phyloP scores from a whole-genome alignment of 176 grass and related monocot species.

The Leersia perrieri region DNA sequence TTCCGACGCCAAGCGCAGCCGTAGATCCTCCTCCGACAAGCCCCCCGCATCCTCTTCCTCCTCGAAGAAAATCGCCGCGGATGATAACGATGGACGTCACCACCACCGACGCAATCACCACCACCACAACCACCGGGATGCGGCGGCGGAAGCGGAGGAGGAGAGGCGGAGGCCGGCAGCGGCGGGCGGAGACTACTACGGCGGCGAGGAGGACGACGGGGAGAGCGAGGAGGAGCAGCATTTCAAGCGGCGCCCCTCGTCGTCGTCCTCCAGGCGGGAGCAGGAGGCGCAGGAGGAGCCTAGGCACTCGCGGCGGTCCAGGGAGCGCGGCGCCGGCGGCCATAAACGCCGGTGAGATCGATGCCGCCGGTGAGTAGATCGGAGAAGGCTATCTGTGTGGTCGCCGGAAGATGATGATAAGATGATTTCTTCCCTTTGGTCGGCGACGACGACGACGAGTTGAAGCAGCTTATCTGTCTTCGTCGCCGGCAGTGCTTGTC shows the following conservation, averaged over 20 bases:
- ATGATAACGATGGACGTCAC: constrained; percentile 18
- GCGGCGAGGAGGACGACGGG: constrained; percentile 40
- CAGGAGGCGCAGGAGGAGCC: constrained; percentile 28
- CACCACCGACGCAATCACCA: constrained; percentile 1
- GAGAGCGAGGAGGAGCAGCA: constrained; percentile 78
- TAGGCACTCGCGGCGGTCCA: constrained; percentile 35
- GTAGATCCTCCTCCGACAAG: constrained; percentile 47
- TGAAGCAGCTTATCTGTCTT: background rate
- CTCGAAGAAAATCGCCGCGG: constrained; percentile 31
- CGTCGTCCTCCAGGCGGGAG: constrained; percentile 54
- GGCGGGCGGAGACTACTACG: constrained; percentile 26
- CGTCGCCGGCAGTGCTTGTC: background rate
- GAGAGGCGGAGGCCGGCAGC: constrained; percentile 27
- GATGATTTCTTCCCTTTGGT: background rate
- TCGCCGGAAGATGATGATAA: no score
- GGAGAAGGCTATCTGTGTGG: background rate
- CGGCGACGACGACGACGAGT: background rate
- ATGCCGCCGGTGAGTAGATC: background rate
- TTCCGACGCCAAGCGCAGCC: constrained; percentile 59
- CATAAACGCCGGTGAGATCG: background rate
- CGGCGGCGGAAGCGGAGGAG: constrained; percentile 1
- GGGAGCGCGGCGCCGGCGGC: constrained; percentile 26
- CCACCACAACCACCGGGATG: constrained; percentile 1
- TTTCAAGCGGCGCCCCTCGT: constrained; percentile 78
- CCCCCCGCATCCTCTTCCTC: constrained; percentile 38